Evolutionary conservation across 345 rosid species (phyloP).

Genomic region (Syzygium jambos): DNA sequence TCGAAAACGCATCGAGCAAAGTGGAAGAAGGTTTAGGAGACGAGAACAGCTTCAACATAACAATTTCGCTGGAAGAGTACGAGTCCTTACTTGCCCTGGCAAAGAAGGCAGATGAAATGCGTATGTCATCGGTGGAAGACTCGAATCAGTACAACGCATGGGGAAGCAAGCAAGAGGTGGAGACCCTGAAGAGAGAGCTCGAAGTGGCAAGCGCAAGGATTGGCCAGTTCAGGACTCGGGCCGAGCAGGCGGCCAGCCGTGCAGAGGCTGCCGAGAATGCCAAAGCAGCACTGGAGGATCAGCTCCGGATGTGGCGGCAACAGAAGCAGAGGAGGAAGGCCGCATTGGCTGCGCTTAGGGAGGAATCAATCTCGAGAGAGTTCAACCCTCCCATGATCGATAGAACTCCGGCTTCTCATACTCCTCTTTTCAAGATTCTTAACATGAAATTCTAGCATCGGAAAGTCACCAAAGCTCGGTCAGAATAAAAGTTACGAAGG

Average conservation of each 20-base stretch:
- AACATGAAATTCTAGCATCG: constrained; percentile 25
- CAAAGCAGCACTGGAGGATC: constrained; percentile 24
- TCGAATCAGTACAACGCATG: background rate
- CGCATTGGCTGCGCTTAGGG: constrained; percentile 29
- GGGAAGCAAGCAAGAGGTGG: constrained; percentile 9
- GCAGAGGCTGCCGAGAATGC: constrained; percentile 52
- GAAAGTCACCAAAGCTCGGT: background rate
- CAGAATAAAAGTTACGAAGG: background rate
- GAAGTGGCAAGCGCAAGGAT: constrained; percentile 19
- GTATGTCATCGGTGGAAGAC: background rate
- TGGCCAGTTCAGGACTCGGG: constrained; percentile 32
- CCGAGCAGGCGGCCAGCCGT: constrained; percentile 37
- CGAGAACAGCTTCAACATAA: constrained; percentile 1
- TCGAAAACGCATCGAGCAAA: background rate
- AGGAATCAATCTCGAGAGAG: constrained; percentile 17
- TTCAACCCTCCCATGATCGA: background rate
- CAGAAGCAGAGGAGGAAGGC: constrained; percentile 36
- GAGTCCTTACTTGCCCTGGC: constrained; percentile 15
- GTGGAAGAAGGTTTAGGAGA: background rate
- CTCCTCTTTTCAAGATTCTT: constrained; percentile 44
- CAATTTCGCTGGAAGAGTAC: constrained; percentile 22
- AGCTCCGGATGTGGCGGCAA: constrained; percentile 27
- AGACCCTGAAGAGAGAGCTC: constrained; percentile 25
- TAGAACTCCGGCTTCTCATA: constrained; percentile 3
- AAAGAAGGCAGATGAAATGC: constrained; percentile 7